These are phyloP conservation scores for Monilinia laxa DNA, from an alignment of 2,329 filamentous ascomycete species.

Conservation along the genomic window DNA sequence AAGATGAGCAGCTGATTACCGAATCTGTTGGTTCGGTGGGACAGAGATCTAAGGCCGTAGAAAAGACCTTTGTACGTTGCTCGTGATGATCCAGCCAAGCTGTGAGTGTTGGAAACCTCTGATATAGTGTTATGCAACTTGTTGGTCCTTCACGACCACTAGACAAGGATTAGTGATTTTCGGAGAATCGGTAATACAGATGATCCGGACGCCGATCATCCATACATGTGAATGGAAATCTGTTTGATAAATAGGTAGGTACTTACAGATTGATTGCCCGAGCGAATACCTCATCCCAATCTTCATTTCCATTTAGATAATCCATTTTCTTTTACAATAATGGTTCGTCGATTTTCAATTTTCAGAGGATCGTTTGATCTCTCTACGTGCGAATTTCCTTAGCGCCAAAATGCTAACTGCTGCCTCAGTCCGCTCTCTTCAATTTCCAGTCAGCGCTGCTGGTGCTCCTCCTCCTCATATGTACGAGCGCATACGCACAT, in stretches of 20 bases:
- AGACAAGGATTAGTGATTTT: not conserved
- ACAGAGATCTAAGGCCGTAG: not conserved
- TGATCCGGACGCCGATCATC: slow-evolving; percentile 8
- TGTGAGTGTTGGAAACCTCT: not conserved
- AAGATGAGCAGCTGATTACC: not conserved
- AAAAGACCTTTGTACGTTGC: not conserved
- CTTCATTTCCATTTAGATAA: not conserved
- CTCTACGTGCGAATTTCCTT: no score
- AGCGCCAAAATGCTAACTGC: not conserved
- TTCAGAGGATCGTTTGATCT: no score
- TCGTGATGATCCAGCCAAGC: not conserved
- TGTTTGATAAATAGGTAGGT: slow-evolving; percentile 12
- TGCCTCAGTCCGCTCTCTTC: slow-evolving; percentile 85
- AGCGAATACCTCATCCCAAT: no score
- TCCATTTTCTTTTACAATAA: not conserved
- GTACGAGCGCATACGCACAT: slow-evolving; percentile 92
- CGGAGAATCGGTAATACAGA: not conserved
- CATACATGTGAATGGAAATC: slow-evolving; percentile 22
- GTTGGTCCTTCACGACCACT: not conserved
- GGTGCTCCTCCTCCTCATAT: slow-evolving; percentile 91
- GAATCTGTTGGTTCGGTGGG: no score
- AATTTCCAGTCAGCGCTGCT: slow-evolving; percentile 97
- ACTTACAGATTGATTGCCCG: no score
- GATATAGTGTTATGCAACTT: not conserved
- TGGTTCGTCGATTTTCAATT: not conserved